Evolutionary conservation across 352 stramenopile species (phyloP).

Genomic region (Peronospora farinosa): DNA sequence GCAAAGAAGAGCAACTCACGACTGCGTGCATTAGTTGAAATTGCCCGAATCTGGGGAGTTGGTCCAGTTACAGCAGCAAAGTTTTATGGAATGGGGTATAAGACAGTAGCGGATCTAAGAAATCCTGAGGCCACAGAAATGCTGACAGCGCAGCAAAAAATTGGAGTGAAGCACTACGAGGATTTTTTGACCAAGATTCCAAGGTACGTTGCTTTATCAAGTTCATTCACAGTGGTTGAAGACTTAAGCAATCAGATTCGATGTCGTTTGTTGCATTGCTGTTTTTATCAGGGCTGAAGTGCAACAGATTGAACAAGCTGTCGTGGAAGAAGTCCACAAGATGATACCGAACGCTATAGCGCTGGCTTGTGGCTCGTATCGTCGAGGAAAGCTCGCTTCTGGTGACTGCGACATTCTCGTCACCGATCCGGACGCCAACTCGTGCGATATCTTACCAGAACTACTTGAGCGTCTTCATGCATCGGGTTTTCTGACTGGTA

Average conservation of each 20-base stretch:
- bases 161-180: conserved; percentile 75
- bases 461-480: conserved; percentile 58
- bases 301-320: conserved; percentile 60
- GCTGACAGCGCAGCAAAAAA: conserved; percentile 61
- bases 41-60: conserved; percentile 75
- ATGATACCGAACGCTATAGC: conserved; percentile 57
- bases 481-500: conserved; percentile 60
- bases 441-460: conserved; percentile 62
- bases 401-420: conserved; percentile 80
- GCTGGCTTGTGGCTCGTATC: conserved; percentile 72
- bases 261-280: background rate
- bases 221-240: background rate
- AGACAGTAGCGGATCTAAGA: conserved; percentile 49
- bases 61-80: conserved; percentile 67
- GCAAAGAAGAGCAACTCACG: conserved; percentile 65
- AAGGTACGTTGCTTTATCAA: conserved; percentile 17
- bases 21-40: conserved; percentile 48
- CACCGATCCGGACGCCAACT: conserved; percentile 59
- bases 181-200: conserved; percentile 77
- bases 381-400: conserved; percentile 58
- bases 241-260: background rate
- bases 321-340: conserved; percentile 61
- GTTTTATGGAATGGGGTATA: conserved; percentile 69
- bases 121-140: conserved; percentile 33
- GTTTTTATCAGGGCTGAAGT: conserved; percentile 52